Evolutionary conservation across 768 basidiomycete species (phyloP).

Genomic region (Collybiopsis luxurians): DNA sequence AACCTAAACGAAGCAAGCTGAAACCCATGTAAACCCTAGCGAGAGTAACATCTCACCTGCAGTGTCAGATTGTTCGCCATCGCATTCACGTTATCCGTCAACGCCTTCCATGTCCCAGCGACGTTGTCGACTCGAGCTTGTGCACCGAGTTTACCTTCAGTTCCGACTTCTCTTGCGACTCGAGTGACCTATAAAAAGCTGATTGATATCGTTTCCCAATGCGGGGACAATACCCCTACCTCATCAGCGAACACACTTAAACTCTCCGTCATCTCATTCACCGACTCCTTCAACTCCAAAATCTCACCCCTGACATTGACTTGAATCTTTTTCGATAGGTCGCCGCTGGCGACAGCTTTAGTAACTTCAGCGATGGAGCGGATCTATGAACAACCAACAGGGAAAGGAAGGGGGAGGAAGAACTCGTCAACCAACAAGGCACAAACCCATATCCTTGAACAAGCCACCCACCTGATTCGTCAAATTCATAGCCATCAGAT

Average conservation of each 20-base stretch:
- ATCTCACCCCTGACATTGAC: conserved; percentile 94
- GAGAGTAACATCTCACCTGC: conserved; percentile 76
- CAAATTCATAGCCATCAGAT: conserved; percentile 86
- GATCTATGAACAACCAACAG: neutral
- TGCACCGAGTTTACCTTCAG: conserved; percentile 92
- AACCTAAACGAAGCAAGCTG: conserved; percentile 14
- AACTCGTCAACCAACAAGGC: conserved; percentile 39
- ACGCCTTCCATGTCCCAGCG: conserved; percentile 95
- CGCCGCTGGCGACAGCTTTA: conserved; percentile 91
- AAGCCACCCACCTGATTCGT: conserved; percentile 84
- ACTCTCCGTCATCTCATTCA: conserved; percentile 93
- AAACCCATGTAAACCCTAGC: neutral
- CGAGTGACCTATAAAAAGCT: conserved; percentile 44
- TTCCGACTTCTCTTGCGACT: conserved; percentile 96
- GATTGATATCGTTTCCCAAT: too few relatives aligned
- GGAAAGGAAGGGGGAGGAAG: too few relatives aligned
- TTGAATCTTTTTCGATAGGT: conserved; percentile 84
- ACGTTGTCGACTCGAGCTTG: conserved; percentile 93
- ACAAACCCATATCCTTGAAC: too few relatives aligned
- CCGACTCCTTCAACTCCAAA: conserved; percentile 84
- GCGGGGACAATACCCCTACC: conserved; percentile 44
- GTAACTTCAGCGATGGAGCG: conserved; percentile 79
- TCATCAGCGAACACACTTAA: conserved; percentile 85
- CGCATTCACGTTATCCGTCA: conserved; percentile 94
- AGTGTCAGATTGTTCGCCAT: conserved; percentile 94